Evolutionary conservation across 2,329 filamentous ascomycete genomes (phyloP).

Genomic region (Endoconidiophora laricicola): DNA sequence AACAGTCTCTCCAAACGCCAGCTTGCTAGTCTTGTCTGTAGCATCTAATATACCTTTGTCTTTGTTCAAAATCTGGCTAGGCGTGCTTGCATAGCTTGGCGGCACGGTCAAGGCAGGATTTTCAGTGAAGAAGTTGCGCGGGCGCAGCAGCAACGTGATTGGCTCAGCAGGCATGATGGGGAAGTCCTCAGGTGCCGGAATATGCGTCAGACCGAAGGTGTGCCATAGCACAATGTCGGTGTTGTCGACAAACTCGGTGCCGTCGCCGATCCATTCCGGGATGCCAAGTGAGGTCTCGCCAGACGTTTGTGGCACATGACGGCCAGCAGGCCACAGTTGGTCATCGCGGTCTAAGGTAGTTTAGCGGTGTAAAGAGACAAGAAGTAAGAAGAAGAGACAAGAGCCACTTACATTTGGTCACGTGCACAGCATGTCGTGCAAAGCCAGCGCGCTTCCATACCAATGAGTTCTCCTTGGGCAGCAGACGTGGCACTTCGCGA

Average conservation of each 20-base stretch:
- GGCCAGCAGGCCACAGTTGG: conserved; percentile 70
- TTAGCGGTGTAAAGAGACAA: no score
- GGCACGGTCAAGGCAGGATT: conserved; percentile 72
- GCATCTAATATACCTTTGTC: conserved; percentile 28
- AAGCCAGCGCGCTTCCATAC: conserved; percentile 87
- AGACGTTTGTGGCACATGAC: conserved; percentile 75
- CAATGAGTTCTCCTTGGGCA: conserved; percentile 65
- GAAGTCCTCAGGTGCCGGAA: conserved; percentile 80
- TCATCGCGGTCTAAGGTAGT: conserved; percentile 48
- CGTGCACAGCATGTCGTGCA: conserved; percentile 70
- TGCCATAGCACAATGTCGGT: conserved; percentile 85
- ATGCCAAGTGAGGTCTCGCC: conserved; percentile 61
- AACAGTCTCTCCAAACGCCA: conserved; percentile 15
- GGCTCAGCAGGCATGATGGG: conserved; percentile 82
- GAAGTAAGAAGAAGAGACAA: neutral
- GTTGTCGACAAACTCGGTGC: conserved; percentile 54
- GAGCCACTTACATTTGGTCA: conserved; percentile 61
- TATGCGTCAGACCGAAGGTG: conserved; percentile 81
- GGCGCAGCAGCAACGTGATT: conserved; percentile 63
- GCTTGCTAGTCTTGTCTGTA: conserved; percentile 30
- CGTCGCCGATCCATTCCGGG: conserved; percentile 61
- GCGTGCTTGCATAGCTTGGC: conserved; percentile 55
- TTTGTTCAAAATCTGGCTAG: conserved; percentile 45
- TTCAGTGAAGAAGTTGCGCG: conserved; percentile 64
- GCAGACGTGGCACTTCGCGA: conserved; percentile 58